Percentiles rank a stretch among this genome's conserved stretches.
phyloP scores from a whole-genome alignment of 345 rosid species.

The rapeseed (Brassica napus) region DNA sequence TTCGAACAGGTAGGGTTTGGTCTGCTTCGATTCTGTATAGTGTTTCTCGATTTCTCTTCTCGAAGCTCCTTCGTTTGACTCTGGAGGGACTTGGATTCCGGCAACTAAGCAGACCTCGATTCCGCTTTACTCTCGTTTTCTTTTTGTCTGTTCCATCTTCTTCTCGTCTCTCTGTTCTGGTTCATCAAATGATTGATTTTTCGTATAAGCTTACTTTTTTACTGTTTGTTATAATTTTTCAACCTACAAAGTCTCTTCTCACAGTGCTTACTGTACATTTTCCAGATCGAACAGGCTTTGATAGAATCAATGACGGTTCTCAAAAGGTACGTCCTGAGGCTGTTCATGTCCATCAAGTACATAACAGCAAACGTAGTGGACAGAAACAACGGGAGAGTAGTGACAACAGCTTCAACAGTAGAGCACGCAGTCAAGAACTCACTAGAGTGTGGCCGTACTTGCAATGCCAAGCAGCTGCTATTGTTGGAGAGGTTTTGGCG shows the following conservation, averaged over 20 bases:
- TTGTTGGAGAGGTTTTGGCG: slow-evolving; percentile 77
- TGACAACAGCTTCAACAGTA: slow-evolving; percentile 73
- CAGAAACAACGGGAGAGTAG: slow-evolving; percentile 73
- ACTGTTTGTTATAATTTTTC: background rate
- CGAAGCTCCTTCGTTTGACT: background rate
- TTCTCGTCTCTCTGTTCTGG: background rate
- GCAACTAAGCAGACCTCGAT: background rate
- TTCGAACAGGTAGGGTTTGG: background rate
- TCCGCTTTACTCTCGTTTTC: background rate
- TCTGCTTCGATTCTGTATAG: background rate
- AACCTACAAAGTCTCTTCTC: background rate
- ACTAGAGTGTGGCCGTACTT: slow-evolving; percentile 71
- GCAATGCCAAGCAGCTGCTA: slow-evolving; percentile 78
- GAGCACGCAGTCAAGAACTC: slow-evolving; percentile 76
- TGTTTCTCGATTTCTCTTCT: background rate
- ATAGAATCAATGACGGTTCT: slow-evolving; percentile 53
- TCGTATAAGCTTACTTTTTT: background rate
- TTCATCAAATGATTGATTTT: background rate
- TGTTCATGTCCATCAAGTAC: slow-evolving; percentile 76
- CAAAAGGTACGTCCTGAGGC: slow-evolving; percentile 65
- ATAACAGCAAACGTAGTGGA: slow-evolving; percentile 80
- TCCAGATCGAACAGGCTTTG: slow-evolving; percentile 8
- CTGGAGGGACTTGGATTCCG: background rate
- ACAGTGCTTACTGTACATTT: background rate
- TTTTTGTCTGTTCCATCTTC: background rate